Base-by-base conservation (phyloP, 164 flowering plant genomes). In the Houttuynia cordata region DNA sequence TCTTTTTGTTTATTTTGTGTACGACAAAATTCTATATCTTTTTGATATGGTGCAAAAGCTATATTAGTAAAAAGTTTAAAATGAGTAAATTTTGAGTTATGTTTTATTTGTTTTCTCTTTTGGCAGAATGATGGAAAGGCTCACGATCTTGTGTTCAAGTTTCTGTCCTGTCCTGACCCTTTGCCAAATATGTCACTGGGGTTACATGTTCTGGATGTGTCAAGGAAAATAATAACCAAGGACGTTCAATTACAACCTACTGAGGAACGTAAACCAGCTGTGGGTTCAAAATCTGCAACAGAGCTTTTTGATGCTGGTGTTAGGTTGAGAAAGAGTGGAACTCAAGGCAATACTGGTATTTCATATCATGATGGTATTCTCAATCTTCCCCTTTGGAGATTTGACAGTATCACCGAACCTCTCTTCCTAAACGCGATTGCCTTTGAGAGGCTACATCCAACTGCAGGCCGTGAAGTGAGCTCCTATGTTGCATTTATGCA, bases 401-500 rank as follows among this genome's bases (percentile, higher is more conserved):
- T 57, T 17, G 39, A 57, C 15, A 37, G 18, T 19, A n/a, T 4
- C 41, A 57, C 59, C 13, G 59, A 57, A n/a, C 22, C 59, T 14
- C 21, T 30, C 59, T 30, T 19, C 19, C 59, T 57, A 1, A 57
- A 57, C 14, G 42, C 42, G 14, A 30, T 57, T n/a, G 59, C 59
- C 18, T 57, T 57, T 30, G 59, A 57, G 41, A 17, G 59, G 10
- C 59, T 57, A 0, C 59, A 57, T 19, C 39, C 59, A 14, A 8
- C 19, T 14, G 21, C 39, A 24, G 7, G 19, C 9, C 59, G n/a
- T 24, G 59, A 57, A 34, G 39, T 57, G 39, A 57, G 18, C 15
- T 19, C 59, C 19, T 57, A 25, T n/a, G 19, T 57, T 25, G 59
- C 34, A 25, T 57, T 57, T 42, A 57, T 57, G 59, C 21, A 30